Evolutionary conservation across 2,329 filamentous ascomycete species (phyloP), one percentile per base, ranked within the genome.

Genomic region (Clarireedia monteithiana): DNA sequence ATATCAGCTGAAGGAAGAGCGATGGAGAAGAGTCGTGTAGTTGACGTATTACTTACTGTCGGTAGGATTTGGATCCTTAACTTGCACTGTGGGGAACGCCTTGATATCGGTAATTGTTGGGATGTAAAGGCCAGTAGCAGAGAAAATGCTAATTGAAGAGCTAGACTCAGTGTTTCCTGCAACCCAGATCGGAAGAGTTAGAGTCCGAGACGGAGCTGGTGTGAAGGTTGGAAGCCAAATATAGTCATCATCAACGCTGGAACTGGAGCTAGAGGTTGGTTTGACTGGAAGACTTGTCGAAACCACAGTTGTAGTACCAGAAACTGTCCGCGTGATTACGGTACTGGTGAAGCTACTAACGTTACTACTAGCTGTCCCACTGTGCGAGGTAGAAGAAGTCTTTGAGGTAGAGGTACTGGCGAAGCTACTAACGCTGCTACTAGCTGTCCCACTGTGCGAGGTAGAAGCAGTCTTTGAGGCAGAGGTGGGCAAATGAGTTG

Each of bases 61-160:
- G 15, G 9, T 30, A 23, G 50, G 48, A 5, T 52, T 26, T 14
- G 50, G 50, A 30, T 52, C 50, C 10, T 52, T 52, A n/a, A 52
- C 26, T 2, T 20, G 23, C 17, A 52, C 26, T 24, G 24, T 30
- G 7, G 50, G 50, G 24, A 44, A 52, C 7, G 10, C 39, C n/a
- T 36, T 38, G 44, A 52, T n/a, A 30, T 52, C 44, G 6, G 50
- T 52, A n/a, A 52, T 52, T 12, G 14, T 30, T 9, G 50, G 50
- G 9, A 52, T 52, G 20, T 27, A 52, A 44, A 52, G 50, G 6
- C 38, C 50, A n/a, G 48, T 50, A n/a, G 50, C 50, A 4, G 50
- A 23, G 15, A 44, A 36, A 39, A 52, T 15, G 36, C 36, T 38
- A 15, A 38, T 38, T 10, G 36, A 38, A 10, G 36, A 38, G 15